phyloP scores from a whole-genome alignment of 1,284 basidiomycete species.

The Ustilago nuda region DNA sequence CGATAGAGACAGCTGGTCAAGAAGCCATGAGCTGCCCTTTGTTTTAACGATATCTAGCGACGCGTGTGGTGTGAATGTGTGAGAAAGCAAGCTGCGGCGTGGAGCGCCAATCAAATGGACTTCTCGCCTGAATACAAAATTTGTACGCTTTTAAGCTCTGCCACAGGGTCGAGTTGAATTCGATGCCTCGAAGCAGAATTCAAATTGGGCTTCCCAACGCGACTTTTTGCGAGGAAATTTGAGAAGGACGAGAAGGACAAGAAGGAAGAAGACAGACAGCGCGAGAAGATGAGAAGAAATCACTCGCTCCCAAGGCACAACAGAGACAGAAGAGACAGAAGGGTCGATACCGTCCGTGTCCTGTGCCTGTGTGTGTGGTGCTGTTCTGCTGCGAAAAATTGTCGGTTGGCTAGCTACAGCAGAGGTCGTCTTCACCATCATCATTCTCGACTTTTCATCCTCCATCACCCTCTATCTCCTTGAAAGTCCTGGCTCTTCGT shows the following conservation, averaged over 20 bases:
- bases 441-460: constrained; percentile 4
- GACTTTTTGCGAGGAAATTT: constrained; percentile 6
- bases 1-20: background rate
- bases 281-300: constrained; percentile 16
- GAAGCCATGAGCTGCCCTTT: constrained; percentile 3
- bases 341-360: background rate
- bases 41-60: background rate
- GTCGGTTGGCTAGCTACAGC: constrained; percentile 3
- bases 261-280: background rate
- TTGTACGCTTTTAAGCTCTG: constrained; percentile 3
- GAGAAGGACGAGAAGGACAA: background rate
- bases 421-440: constrained; percentile 27
- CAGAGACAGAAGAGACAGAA: constrained; percentile 8
- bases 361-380: background rate
- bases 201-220: background rate
- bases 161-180: constrained; percentile 3
- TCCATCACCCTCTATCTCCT: constrained; percentile 30
- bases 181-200: background rate
- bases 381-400: constrained; percentile 42
- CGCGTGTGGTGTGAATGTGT: constrained; percentile 8
- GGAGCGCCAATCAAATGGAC: constrained; percentile 14
- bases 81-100: constrained; percentile 15
- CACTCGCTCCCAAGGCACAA: background rate
- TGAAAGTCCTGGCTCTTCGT: constrained; percentile 39
- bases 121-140: background rate